Evolutionary conservation across 2,329 filamentous ascomycete species (phyloP).

Genomic region (Venturia carpophila): DNA sequence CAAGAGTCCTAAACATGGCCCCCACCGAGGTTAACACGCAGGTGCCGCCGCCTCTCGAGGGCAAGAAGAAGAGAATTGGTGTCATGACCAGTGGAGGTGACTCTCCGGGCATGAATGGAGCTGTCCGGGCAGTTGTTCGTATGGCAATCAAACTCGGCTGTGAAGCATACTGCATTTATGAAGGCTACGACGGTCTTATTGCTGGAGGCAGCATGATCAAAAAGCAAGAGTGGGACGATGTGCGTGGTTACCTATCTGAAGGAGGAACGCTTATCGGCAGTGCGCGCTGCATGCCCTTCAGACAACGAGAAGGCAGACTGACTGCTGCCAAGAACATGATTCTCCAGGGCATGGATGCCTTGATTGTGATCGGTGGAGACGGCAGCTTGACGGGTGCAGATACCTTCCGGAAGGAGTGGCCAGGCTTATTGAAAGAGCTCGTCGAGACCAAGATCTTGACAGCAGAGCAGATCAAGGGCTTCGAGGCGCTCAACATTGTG

Average conservation of each 20-base stretch:
- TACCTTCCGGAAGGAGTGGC: constrained; percentile 88
- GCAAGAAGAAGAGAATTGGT: constrained; percentile 60
- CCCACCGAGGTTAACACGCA: neutral
- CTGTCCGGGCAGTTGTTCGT: constrained; percentile 81
- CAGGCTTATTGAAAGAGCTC: constrained; percentile 75
- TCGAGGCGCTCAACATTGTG: constrained; percentile 87
- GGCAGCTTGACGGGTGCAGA: constrained; percentile 94
- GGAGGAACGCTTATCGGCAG: constrained; percentile 95
- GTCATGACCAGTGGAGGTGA: constrained; percentile 94
- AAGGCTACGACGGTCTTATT: constrained; percentile 94
- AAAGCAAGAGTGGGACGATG: constrained; percentile 85
- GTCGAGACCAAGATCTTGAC: constrained; percentile 66
- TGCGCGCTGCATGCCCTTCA: constrained; percentile 86
- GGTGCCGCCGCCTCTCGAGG: constrained; percentile 17
- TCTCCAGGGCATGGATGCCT: constrained; percentile 81
- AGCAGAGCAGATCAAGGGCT: constrained; percentile 62
- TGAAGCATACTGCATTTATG: constrained; percentile 53
- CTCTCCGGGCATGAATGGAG: constrained; percentile 90
- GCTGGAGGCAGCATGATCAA: constrained; percentile 81
- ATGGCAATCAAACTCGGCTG: constrained; percentile 72
- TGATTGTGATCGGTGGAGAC: constrained; percentile 95
- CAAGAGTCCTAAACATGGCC: neutral
- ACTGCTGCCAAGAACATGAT: constrained; percentile 84
- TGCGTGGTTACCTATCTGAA: constrained; percentile 87
- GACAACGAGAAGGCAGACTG: constrained; percentile 75